Conservation (phyloP, 129 eudicot genomes). For the Ambrosia artemisiifolia region DNA sequence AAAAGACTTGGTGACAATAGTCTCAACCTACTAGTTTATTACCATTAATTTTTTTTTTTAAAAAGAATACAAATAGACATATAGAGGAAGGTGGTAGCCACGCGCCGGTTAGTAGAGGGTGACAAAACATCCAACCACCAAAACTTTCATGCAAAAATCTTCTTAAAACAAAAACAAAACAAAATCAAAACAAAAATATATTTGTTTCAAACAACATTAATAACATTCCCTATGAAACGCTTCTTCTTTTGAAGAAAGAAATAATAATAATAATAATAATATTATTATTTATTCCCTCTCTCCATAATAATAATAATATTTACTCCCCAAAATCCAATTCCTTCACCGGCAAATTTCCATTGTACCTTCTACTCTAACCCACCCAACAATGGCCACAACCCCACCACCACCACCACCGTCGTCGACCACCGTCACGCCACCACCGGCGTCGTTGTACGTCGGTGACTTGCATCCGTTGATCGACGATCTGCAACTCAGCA, state of each 20-base stretch:
- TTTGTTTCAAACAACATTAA: background rate
- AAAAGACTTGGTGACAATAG: too few relatives aligned
- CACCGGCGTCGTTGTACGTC: constrained; percentile 69
- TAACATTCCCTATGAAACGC: constrained; percentile 12
- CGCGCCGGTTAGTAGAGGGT: constrained; percentile 17
- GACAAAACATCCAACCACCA: background rate
- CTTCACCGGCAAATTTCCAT: background rate
- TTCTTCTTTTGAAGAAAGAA: constrained; percentile 6
- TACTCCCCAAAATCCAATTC: constrained; percentile 26
- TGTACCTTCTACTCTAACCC: background rate
- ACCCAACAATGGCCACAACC: constrained; percentile 30
- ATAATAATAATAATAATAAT: too few relatives aligned
- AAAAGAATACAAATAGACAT: background rate
- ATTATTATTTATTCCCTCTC: too few relatives aligned
- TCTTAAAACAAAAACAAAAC: background rate
- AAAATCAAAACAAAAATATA: constrained; percentile 1
- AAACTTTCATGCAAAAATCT: constrained; percentile 19
- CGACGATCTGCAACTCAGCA: constrained; percentile 41
- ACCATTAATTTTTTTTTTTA: too few relatives aligned
- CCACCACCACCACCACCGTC: constrained; percentile 13
- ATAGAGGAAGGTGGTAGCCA: background rate
- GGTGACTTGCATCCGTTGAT: constrained; percentile 79
- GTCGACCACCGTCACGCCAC: constrained; percentile 24
- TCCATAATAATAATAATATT: constrained; percentile 8
- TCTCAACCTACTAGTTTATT: too few relatives aligned